Conservation (phyloP, 805 yeast genomes). For the Cyberlindnera xishuangbannaensis region DNA sequence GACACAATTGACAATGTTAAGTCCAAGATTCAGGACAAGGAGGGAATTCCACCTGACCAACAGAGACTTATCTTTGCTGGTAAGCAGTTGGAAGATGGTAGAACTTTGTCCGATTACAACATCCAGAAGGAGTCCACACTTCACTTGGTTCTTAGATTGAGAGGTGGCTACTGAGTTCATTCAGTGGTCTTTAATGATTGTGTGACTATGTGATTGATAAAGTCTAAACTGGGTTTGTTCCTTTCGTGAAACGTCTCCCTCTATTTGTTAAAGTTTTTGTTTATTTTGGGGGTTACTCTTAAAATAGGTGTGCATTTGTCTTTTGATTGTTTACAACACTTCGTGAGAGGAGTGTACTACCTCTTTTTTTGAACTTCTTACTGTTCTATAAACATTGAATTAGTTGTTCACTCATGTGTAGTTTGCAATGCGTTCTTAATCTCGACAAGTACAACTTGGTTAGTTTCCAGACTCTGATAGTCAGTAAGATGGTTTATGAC, state of each 20-base stretch:
- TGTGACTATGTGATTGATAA: no score
- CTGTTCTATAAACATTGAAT: no score
- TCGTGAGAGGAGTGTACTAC: no score
- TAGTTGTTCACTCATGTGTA: no score
- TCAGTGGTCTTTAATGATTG: no score
- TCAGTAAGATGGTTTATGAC: conserved; percentile 24
- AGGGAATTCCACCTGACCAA: conserved; percentile 96
- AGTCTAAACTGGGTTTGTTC: no score
- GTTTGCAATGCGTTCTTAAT: conserved; percentile 18
- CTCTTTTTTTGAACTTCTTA: no score
- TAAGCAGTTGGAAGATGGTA: conserved; percentile 94
- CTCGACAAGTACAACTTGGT: conserved; percentile 41
- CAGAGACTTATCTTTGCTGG: conserved; percentile 94
- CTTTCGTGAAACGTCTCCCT: no score
- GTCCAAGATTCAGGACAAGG: conserved; percentile 93
- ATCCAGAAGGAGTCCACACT: conserved; percentile 90
- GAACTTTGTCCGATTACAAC: conserved; percentile 92
- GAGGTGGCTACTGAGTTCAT: conserved; percentile 60
- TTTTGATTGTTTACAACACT: no score
- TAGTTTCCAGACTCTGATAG: conserved; percentile 32
- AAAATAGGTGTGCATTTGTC: no score
- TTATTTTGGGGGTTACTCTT: no score
- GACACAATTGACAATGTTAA: conserved; percentile 95
- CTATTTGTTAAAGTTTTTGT: no score
- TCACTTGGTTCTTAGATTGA: conserved; percentile 78